phyloP scores from a whole-genome alignment of 1,139 yeast genomes.

The Lodderomyces oxycetoniae region DNA sequence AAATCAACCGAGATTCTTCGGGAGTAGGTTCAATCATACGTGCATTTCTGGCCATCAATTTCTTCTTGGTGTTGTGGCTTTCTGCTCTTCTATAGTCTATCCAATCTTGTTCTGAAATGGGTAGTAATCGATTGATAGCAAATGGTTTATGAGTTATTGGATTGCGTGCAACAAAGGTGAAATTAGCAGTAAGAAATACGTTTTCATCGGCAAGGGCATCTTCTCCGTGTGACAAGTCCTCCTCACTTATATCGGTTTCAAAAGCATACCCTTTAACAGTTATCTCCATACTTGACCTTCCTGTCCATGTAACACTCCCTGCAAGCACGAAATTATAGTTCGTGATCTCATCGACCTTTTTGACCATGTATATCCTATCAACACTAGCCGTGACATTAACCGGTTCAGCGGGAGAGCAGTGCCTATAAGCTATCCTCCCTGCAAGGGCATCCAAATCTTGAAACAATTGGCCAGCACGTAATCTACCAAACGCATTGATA shows the following conservation, averaged over 20 bases:
- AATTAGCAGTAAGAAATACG: constrained; percentile 75
- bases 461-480: constrained; percentile 86
- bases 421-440: constrained; percentile 81
- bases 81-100: constrained; percentile 83
- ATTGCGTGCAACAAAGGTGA: constrained; percentile 92
- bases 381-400: constrained; percentile 93
- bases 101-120: constrained; percentile 72
- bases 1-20: constrained; percentile 67
- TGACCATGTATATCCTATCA: constrained; percentile 84
- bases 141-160: constrained; percentile 85
- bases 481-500: constrained; percentile 81
- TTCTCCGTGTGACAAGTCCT: constrained; percentile 7
- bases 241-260: constrained; percentile 35
- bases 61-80: constrained; percentile 80
- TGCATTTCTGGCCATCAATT: constrained; percentile 63
- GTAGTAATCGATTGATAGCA: constrained; percentile 76
- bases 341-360: constrained; percentile 73
- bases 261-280: constrained; percentile 83
- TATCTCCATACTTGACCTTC: constrained; percentile 92
- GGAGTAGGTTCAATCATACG: constrained; percentile 65
- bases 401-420: constrained; percentile 87
- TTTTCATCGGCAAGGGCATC: constrained; percentile 40
- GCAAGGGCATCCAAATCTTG: constrained; percentile 90
- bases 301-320: constrained; percentile 92
- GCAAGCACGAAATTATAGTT: constrained; percentile 76